Conservation (phyloP, 1,284 basidiomycete species). For the Wallemia hederae region DNA sequence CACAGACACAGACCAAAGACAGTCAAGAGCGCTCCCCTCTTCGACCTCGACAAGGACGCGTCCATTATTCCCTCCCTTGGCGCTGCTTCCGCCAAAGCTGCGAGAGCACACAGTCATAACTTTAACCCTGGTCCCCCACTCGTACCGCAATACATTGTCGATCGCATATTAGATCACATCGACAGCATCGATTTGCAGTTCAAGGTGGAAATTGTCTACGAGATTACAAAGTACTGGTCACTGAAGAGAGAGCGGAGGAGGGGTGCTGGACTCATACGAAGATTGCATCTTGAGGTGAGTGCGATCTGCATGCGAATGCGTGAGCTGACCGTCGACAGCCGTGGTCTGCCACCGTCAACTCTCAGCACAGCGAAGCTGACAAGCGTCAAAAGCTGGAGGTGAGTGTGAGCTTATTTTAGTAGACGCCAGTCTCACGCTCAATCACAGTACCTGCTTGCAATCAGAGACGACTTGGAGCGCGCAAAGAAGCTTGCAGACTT, state of each 20-base stretch:
- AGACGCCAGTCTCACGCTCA: background rate
- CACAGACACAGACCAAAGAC: conserved; percentile 65
- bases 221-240: conserved; percentile 83
- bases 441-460: conserved; percentile 31
- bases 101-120: conserved; percentile 24
- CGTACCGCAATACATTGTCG: conserved; percentile 23
- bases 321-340: conserved; percentile 29
- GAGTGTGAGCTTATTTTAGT: conserved; percentile 8
- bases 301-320: background rate
- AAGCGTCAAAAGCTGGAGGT: conserved; percentile 60
- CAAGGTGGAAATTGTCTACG: conserved; percentile 42
- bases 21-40: conserved; percentile 4
- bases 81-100: conserved; percentile 18
- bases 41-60: conserved; percentile 2
- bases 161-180: conserved; percentile 50
- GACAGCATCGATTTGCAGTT: conserved; percentile 40
- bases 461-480: conserved; percentile 46
- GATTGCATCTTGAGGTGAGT: conserved; percentile 56
- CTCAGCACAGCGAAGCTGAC: conserved; percentile 48
- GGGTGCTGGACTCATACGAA: conserved; percentile 74
- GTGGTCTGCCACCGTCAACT: conserved; percentile 45
- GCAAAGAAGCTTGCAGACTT: conserved; percentile 41
- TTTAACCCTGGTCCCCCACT: conserved; percentile 24
- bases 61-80: background rate
- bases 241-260: conserved; percentile 72